phyloP scores from a whole-genome alignment of 2,329 filamentous ascomycete genomes.

The Penicillium sp. region DNA sequence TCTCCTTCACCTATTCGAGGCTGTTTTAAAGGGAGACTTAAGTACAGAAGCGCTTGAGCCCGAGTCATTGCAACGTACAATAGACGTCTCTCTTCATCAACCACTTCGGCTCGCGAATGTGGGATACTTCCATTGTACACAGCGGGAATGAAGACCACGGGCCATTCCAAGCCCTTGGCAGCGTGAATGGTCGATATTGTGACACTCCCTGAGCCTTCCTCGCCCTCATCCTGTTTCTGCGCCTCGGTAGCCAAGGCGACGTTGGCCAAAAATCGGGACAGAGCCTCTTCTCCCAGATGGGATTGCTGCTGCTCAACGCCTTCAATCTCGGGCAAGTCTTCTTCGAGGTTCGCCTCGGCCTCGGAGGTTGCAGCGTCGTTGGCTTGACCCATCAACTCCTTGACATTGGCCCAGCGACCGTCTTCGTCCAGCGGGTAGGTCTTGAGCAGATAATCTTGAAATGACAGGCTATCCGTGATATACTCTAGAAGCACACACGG shows the following conservation, averaged over 20 bases:
- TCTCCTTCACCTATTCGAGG: constrained; percentile 55
- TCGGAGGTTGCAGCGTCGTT: constrained; percentile 64
- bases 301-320: constrained; percentile 65
- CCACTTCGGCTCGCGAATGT: constrained; percentile 81
- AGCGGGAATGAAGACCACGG: constrained; percentile 87
- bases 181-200: constrained; percentile 97
- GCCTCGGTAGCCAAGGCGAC: constrained; percentile 82
- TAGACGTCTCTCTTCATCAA: constrained; percentile 82
- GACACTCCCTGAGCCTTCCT: constrained; percentile 60
- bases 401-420: constrained; percentile 81
- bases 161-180: constrained; percentile 95
- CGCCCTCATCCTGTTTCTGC: constrained; percentile 52
- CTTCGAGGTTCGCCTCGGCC: constrained; percentile 58
- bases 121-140: constrained; percentile 90
- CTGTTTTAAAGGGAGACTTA: constrained; percentile 76
- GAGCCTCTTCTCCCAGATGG: constrained; percentile 60
- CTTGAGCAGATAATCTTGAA: constrained; percentile 72
- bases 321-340: constrained; percentile 67
- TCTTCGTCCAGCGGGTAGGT: constrained; percentile 76
- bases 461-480: constrained; percentile 67
- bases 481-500: constrained; percentile 58
- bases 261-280: constrained; percentile 85
- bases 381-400: constrained; percentile 82
- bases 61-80: constrained; percentile 97
- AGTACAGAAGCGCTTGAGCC: constrained; percentile 81